phyloP scores from a whole-genome alignment of 1,139 yeast genomes.

The Groenewaldozyma sp. region DNA sequence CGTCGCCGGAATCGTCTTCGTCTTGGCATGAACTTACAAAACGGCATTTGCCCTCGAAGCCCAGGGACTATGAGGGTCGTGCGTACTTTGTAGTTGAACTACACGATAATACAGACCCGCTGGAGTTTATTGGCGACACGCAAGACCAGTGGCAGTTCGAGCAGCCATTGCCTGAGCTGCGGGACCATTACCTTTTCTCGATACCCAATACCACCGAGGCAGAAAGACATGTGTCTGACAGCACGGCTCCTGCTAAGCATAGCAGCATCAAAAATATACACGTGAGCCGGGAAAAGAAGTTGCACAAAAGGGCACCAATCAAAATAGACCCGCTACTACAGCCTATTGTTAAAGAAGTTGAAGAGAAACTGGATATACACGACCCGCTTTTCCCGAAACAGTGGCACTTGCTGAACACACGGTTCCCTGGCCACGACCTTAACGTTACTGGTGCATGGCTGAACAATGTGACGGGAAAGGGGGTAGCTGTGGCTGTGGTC shows the following conservation, averaged over 20 bases:
- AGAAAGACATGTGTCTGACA: conserved; percentile 7
- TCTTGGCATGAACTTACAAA: conserved; percentile 1
- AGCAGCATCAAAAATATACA: conserved; percentile 19
- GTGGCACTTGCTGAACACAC: conserved; percentile 81
- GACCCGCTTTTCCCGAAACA: conserved; percentile 79
- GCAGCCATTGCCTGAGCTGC: conserved; percentile 25
- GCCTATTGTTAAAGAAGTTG: conserved; percentile 16
- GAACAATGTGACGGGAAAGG: conserved; percentile 71
- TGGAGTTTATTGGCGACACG: conserved; percentile 6
- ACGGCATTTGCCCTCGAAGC: conserved; percentile 5
- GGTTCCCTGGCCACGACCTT: conserved; percentile 71
- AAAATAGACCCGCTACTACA: conserved; percentile 9
- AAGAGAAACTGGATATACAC: conserved; percentile 49
- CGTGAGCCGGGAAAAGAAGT: conserved; percentile 13
- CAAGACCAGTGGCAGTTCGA: conserved; percentile 24
- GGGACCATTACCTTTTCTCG: conserved; percentile 28
- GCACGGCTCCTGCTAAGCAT: conserved; percentile 7
- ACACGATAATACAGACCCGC: conserved; percentile 11
- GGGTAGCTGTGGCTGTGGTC: conserved; percentile 70
- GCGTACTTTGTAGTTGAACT: conserved; percentile 27
- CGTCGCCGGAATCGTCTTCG: not conserved
- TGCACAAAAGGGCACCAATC: conserved; percentile 17
- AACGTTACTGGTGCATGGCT: conserved; percentile 85
- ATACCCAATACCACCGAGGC: conserved; percentile 9
- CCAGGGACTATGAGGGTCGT: conserved; percentile 20